A percentile compares a stretch with the other conserved stretches of the same genome.
phyloP scores from a whole-genome alignment of 345 rosid species.

The Bruguiera parviflora region DNA sequence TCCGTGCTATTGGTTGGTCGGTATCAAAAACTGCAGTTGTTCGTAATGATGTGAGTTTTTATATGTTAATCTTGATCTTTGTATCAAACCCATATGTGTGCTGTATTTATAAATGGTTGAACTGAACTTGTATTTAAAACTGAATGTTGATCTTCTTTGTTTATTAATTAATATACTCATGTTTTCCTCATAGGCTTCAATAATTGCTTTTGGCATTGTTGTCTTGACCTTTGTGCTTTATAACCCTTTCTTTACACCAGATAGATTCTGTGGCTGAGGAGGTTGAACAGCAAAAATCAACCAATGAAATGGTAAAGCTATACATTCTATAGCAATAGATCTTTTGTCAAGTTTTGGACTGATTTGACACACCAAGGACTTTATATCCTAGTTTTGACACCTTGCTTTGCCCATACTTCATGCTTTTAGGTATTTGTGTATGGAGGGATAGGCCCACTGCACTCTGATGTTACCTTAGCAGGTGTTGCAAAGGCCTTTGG shows the following conservation, averaged over 20 bases:
- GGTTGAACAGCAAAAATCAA: constrained; percentile 68
- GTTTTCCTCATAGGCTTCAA: constrained; percentile 1
- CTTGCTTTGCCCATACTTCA: not conserved
- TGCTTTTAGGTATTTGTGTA: constrained; percentile 67
- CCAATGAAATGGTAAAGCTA: constrained; percentile 70
- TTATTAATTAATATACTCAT: not conserved
- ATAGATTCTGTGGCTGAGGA: constrained; percentile 96
- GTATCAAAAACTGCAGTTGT: constrained; percentile 57
- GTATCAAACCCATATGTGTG: constrained; percentile 6
- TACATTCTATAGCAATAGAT: constrained; percentile 6
- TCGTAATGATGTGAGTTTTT: constrained; percentile 76
- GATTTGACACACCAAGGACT: not conserved
- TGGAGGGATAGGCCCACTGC: constrained; percentile 96
- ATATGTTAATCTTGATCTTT: not conserved
- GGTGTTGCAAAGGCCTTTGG: constrained; percentile 99
- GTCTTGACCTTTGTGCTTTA: constrained; percentile 20
- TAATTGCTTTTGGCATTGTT: not conserved
- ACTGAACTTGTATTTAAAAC: not conserved
- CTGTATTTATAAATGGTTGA: not conserved
- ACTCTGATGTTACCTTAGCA: constrained; percentile 85
- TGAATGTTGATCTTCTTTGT: constrained; percentile 1
- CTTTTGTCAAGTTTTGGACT: constrained; percentile 10
- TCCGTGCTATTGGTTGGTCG: constrained; percentile 77
- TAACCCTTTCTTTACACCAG: constrained; percentile 41
- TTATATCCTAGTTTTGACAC: constrained; percentile 7